Evolutionary conservation across 2,329 filamentous ascomycete species (phyloP).

Genomic region (Trichoderma koningiopsis): DNA sequence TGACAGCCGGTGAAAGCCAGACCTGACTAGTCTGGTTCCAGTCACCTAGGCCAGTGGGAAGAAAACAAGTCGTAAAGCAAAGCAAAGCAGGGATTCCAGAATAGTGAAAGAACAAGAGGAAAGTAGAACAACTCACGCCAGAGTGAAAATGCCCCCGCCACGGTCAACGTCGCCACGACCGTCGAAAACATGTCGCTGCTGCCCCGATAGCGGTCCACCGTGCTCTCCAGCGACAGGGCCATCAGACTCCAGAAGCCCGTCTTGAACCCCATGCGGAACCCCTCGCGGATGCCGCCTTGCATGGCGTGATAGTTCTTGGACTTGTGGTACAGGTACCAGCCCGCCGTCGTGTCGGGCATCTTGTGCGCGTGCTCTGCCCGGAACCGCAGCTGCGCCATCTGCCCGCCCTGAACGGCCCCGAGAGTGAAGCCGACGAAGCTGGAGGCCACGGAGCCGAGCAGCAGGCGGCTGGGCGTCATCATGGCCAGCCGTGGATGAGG

Average conservation of each 20-base stretch:
- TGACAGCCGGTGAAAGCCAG: conserved; percentile 17
- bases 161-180: conserved; percentile 77
- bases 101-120: not conserved
- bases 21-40: conserved; percentile 3
- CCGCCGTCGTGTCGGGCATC: conserved; percentile 76
- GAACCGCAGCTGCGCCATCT: conserved; percentile 77
- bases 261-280: conserved; percentile 70
- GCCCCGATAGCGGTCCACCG: conserved; percentile 65
- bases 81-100: not conserved
- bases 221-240: conserved; percentile 82
- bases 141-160: conserved; percentile 83
- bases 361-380: conserved; percentile 96
- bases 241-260: conserved; percentile 71
- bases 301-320: conserved; percentile 91
- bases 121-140: conserved; percentile 63
- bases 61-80: not conserved
- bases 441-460: conserved; percentile 63
- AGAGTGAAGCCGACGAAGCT: conserved; percentile 70
- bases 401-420: conserved; percentile 72
- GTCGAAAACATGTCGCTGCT: conserved; percentile 78
- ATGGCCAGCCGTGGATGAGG: conserved; percentile 58
- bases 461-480: conserved; percentile 64
- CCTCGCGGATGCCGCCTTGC: conserved; percentile 76
- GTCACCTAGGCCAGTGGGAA: conserved; percentile 15
- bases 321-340: conserved; percentile 99